phyloP scores from a whole-genome alignment of 768 basidiomycete species.

The Leucocoprinus leucothites region DNA sequence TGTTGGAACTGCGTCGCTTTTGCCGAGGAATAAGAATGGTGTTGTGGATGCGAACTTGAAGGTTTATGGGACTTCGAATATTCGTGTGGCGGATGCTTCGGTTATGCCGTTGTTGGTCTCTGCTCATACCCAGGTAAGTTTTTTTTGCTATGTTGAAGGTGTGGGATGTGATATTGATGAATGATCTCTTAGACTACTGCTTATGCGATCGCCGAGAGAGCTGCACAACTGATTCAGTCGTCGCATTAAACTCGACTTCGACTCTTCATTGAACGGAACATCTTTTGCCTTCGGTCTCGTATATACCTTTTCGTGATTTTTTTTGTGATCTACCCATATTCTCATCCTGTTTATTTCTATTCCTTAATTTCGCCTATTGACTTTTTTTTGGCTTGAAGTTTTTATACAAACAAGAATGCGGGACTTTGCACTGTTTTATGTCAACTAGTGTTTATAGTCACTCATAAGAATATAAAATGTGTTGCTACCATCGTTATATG shows the following conservation, averaged over 20 bases:
- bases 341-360: too few relatives aligned
- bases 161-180: not conserved
- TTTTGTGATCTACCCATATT: too few relatives aligned
- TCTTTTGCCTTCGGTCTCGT: too few relatives aligned
- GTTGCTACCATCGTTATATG: too few relatives aligned
- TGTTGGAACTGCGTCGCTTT: conserved; percentile 22
- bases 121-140: conserved; percentile 27
- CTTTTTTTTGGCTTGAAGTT: too few relatives aligned
- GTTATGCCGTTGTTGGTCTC: conserved; percentile 46
- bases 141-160: not conserved
- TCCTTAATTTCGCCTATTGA: too few relatives aligned
- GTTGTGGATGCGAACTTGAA: conserved; percentile 44
- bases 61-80: conserved; percentile 45
- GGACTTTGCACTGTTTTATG: too few relatives aligned
- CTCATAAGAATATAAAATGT: too few relatives aligned
- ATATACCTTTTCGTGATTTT: too few relatives aligned
- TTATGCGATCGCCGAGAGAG: conserved; percentile 56
- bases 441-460: too few relatives aligned
- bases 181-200: conserved; percentile 33
- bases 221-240: conserved; percentile 48
- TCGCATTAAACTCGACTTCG: conserved; percentile 2
- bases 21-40: conserved; percentile 27
- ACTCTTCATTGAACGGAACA: too few relatives aligned
- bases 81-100: conserved; percentile 52
- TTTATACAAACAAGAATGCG: too few relatives aligned